These are phyloP conservation scores for Daldinia concentrica DNA, from an alignment of 495 filamentous ascomycete genomes.

Conservation along the genomic window DNA sequence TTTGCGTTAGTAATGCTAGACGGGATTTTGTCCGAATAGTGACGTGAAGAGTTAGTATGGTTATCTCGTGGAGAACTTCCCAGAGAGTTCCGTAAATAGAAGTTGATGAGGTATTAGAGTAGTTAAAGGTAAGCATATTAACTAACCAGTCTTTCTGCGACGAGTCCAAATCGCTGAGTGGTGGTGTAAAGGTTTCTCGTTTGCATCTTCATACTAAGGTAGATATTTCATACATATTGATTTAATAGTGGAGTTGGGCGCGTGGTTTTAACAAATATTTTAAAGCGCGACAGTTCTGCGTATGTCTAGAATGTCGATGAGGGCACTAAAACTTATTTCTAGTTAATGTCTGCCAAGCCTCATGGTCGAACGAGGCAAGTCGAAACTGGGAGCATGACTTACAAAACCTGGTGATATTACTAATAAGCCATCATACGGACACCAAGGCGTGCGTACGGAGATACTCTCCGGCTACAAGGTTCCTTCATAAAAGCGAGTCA, in stretches of 20 bases:
- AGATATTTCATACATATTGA: not conserved
- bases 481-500: slow-evolving; percentile 9
- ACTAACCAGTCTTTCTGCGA: too few species aligned
- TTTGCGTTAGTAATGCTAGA: too few species aligned
- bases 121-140: too few species aligned
- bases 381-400: not conserved
- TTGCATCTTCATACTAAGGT: not conserved
- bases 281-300: not conserved
- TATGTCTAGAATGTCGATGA: not conserved
- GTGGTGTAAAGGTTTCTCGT: not conserved
- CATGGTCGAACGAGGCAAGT: not conserved
- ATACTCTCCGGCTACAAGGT: not conserved
- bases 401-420: not conserved
- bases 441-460: not conserved
- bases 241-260: not conserved
- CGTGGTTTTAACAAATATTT: not conserved
- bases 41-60: too few species aligned
- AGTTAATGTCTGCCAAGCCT: not conserved
- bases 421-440: not conserved
- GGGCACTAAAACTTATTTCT: not conserved
- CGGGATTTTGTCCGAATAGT: too few species aligned
- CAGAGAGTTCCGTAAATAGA: too few species aligned
- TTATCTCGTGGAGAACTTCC: too few species aligned
- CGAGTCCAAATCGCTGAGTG: too few species aligned
- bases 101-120: too few species aligned